A percentile compares a stretch with the other conserved stretches of the same genome.
phyloP scores from a whole-genome alignment of 352 stramenopile genomes.

The Globisporangium sylvaticum region DNA sequence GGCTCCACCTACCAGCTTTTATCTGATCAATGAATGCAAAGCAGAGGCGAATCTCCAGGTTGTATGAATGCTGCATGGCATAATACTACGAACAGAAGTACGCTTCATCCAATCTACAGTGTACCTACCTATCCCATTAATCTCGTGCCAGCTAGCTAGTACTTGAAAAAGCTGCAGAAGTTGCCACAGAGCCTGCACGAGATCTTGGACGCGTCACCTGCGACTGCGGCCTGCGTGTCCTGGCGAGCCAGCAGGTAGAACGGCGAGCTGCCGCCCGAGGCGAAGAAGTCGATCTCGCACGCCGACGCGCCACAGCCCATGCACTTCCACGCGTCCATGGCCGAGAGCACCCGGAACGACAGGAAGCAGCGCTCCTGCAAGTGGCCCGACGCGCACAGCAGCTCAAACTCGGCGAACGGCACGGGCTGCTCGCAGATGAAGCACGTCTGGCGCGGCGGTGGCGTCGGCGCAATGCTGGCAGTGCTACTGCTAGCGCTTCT shows the following conservation, averaged over 20 bases:
- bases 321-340: conserved; percentile 79
- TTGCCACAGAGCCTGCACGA: conserved; percentile 71
- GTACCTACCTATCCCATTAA: too few relatives aligned
- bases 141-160: too few relatives aligned
- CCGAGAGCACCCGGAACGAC: conserved; percentile 60
- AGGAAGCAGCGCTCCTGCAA: conserved; percentile 74
- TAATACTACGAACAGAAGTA: too few relatives aligned
- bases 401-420: conserved; percentile 58
- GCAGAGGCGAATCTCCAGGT: too few relatives aligned
- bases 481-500: too few relatives aligned
- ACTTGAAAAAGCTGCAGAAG: conserved; percentile 74
- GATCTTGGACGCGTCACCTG: conserved; percentile 26
- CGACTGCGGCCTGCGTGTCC: not conserved
- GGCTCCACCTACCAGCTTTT: too few relatives aligned
- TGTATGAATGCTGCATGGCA: too few relatives aligned
- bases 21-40: too few relatives aligned
- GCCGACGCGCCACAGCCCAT: conserved; percentile 69
- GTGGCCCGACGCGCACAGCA: conserved; percentile 55
- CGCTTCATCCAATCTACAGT: too few relatives aligned
- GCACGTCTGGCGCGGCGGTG: conserved; percentile 52
- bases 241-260: conserved; percentile 66
- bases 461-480: conserved; percentile 15
- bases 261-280: conserved; percentile 21
- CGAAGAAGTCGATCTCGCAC: conserved; percentile 45
- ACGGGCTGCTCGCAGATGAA: conserved; percentile 66